Conservation (phyloP, 352 stramenopile genomes). For the Pythium monospermum region DNA sequence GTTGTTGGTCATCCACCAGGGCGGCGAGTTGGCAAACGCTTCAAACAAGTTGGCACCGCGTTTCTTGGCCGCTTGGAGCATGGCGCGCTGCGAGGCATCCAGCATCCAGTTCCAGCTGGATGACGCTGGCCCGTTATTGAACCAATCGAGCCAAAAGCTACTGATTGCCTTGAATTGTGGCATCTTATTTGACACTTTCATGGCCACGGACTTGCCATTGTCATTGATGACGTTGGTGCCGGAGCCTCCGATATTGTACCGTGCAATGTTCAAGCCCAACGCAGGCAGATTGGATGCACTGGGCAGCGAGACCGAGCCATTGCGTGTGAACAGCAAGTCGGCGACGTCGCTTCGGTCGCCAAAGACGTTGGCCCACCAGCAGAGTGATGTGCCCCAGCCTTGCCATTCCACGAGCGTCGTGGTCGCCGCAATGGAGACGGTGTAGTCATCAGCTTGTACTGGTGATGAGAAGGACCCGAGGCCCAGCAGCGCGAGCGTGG, state of each 20-base stretch:
- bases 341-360: constrained; percentile 47
- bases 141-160: constrained; percentile 50
- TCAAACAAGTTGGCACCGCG: constrained; percentile 40
- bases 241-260: constrained; percentile 58
- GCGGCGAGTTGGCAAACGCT: constrained; percentile 52
- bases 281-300: constrained; percentile 27
- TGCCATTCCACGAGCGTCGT: constrained; percentile 31
- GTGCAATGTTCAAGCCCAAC: constrained; percentile 50
- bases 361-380: constrained; percentile 62
- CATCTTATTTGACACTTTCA: constrained; percentile 47
- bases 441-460: too few species aligned
- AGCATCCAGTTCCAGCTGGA: constrained; percentile 46
- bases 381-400: constrained; percentile 58
- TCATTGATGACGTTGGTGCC: constrained; percentile 36
- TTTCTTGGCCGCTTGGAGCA: constrained; percentile 32
- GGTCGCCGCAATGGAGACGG: constrained; percentile 21
- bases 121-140: constrained; percentile 31
- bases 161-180: constrained; percentile 51
- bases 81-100: constrained; percentile 36
- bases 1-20: constrained; percentile 67
- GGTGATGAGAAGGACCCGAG: too few species aligned
- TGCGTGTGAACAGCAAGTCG: constrained; percentile 47
- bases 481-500: too few species aligned
- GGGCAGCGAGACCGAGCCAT: constrained; percentile 29
- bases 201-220: constrained; percentile 29